Evolutionary conservation across 202 grass and related monocot genomes (phyloP).

Genomic region (Cymbopogon flexuosus): DNA sequence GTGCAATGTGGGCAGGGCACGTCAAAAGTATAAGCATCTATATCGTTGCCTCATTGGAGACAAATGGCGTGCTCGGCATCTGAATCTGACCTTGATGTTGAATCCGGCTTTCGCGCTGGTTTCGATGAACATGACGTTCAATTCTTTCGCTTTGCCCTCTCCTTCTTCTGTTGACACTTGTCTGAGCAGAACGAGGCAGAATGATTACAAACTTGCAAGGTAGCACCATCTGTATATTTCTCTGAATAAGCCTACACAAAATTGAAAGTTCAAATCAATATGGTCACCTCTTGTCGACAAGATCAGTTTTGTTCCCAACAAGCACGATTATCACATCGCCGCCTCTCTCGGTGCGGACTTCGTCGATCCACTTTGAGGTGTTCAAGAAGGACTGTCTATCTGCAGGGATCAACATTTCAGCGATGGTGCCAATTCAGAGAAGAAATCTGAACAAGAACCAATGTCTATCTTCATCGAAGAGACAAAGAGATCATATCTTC

Average conservation of each 20-base stretch:
- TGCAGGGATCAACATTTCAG: background rate
- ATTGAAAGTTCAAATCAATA: background rate
- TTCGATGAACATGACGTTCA: slow-evolving; percentile 68
- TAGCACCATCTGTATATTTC: background rate
- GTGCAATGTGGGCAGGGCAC: background rate
- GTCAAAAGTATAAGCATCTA: background rate
- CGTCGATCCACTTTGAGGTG: slow-evolving; percentile 65
- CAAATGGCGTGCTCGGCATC: background rate
- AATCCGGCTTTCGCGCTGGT: slow-evolving; percentile 77
- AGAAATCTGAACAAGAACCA: background rate
- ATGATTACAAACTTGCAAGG: background rate
- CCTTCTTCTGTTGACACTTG: slow-evolving; percentile 76
- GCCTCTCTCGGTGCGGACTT: slow-evolving; percentile 62
- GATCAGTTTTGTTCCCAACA: slow-evolving; percentile 67
- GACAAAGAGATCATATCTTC: background rate
- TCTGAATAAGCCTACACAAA: background rate
- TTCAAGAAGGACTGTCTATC: slow-evolving; percentile 51
- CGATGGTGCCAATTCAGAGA: background rate
- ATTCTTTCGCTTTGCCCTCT: slow-evolving; percentile 50
- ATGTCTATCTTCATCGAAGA: background rate
- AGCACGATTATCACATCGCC: slow-evolving; percentile 61
- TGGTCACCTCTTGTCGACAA: slow-evolving; percentile 59
- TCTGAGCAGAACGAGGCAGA: slow-evolving; percentile 4
- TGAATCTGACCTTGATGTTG: slow-evolving; percentile 61
- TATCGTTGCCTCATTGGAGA: background rate